Conservation (phyloP, 805 yeast genomes). For the Ogataea methanolica region DNA sequence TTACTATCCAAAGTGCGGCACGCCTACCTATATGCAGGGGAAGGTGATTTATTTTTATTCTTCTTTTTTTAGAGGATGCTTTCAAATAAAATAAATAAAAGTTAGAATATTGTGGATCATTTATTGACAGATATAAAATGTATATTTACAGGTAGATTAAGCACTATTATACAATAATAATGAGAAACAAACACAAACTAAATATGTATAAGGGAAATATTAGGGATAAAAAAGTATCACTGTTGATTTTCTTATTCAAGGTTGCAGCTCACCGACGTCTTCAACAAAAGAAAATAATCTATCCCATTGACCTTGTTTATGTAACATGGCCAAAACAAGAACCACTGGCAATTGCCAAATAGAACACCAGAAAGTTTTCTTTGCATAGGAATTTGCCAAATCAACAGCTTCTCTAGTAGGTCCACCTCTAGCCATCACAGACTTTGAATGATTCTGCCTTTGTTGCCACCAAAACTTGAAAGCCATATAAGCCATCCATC, state of each 20-base stretch:
- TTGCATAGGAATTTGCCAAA: slow-evolving; percentile 66
- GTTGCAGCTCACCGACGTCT: slow-evolving; percentile 4
- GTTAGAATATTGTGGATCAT: no score
- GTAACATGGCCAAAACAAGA: slow-evolving; percentile 85
- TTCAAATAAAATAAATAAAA: no score
- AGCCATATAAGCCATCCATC: slow-evolving; percentile 80
- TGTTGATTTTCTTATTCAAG: neutral
- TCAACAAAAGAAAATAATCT: slow-evolving; percentile 39
- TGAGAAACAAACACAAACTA: no score
- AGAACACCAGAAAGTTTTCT: slow-evolving; percentile 87
- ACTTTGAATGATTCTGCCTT: slow-evolving; percentile 46
- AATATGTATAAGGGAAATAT: no score
- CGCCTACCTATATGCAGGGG: no score
- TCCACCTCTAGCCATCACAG: slow-evolving; percentile 28
- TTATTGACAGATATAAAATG: no score
- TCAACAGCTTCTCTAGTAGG: slow-evolving; percentile 54
- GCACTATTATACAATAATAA: no score
- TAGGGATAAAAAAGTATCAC: neutral
- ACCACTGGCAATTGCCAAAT: slow-evolving; percentile 93
- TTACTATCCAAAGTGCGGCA: no score
- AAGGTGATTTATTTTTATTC: no score
- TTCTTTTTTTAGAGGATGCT: no score
- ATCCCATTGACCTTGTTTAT: slow-evolving; percentile 95
- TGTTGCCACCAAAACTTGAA: slow-evolving; percentile 86
- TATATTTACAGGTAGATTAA: no score